Conservation (phyloP, 805 yeast genomes). For the Ogataea nitratoaversa region DNA sequence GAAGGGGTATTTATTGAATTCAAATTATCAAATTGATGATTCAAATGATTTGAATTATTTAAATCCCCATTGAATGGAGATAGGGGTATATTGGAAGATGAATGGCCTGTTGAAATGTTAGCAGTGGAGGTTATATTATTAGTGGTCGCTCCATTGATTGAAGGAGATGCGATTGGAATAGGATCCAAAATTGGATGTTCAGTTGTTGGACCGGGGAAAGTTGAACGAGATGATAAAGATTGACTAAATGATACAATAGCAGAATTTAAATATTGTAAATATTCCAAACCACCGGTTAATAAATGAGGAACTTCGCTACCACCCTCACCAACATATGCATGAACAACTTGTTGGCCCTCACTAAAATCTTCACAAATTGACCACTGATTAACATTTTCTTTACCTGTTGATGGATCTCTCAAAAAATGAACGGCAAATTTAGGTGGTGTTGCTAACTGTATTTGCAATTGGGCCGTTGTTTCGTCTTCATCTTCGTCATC, state of each 20-base stretch:
- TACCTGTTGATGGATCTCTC: constrained; percentile 41
- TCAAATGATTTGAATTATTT: constrained; percentile 25
- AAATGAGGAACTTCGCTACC: constrained; percentile 68
- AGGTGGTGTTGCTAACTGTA: constrained; percentile 50
- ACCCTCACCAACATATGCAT: constrained; percentile 54
- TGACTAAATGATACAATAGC: constrained; percentile 28
- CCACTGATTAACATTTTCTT: constrained; percentile 61
- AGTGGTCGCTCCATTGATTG: background rate
- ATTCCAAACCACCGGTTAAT: constrained; percentile 47
- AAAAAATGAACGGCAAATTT: constrained; percentile 75
- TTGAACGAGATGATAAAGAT: constrained; percentile 21
- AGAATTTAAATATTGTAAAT: constrained; percentile 31
- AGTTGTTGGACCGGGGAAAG: constrained; percentile 32
- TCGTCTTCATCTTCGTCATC: constrained; percentile 35
- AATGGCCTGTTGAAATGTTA: background rate
- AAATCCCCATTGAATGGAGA: constrained; percentile 39
- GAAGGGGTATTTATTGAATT: constrained; percentile 2
- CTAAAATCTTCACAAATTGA: constrained; percentile 80
- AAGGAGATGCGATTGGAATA: constrained; percentile 15
- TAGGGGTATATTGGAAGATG: too few species aligned
- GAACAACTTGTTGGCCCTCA: constrained; percentile 76
- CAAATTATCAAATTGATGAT: background rate
- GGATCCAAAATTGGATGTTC: constrained; percentile 38
- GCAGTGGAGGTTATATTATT: background rate
- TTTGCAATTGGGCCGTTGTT: constrained; percentile 33